Evolutionary conservation across 2,329 filamentous ascomycete genomes (phyloP), one percentile per base, ranked within the genome.

Genomic region (Nothophaeocryptopus gaeumannii): DNA sequence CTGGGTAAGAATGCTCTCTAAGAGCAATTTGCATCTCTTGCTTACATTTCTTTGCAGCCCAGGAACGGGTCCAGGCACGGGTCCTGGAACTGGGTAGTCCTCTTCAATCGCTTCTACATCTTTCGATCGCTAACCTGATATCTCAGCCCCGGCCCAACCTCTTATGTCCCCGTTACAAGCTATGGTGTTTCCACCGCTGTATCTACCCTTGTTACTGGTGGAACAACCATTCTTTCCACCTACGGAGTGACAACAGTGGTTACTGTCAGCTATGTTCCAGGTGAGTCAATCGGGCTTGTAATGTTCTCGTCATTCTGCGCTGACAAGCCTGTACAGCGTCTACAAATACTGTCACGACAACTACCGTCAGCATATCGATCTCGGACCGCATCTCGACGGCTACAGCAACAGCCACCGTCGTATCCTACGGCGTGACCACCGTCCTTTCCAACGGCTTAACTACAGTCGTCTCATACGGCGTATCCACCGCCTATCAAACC

Each of bases 141-240:
- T 36, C 33, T 16, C 12, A 32, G 20, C 20, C 20, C 20, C 7
- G 20, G 34, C 11, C 40, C 47, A 16, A 53, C 47, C 29, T 34
- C 15, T 26, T 56, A 53, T 31, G 48, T 60, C 4, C 58, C 60
- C 3, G 54, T 56, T 8, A 64, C 62, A 0, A 48, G 61, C 15
- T 65, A 62, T 38, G 53, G 55, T 13, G 53, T 60, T 39, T 53
- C 54, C 14, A 63, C 59, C 30, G 56, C 50, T 0, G 51, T 62
- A 31, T 60, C 56, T 9, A 63, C 62, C 11, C 53, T 55, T 32
- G 48, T 61, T 33, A 59, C 58, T 10, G 57, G 63, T 26, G 63
- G 62, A 43, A 51, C 59, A n/a, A 59, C 61, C 5, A 62, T 59
- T 12, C 54, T 66, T 37, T 56, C 55, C 20, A 66, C 63, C 5